Percentiles rank a stretch among this genome's conserved stretches.
Evolutionary conservation across 768 basidiomycete genomes (phyloP).

Genomic region (Boletus reticuloceps): DNA sequence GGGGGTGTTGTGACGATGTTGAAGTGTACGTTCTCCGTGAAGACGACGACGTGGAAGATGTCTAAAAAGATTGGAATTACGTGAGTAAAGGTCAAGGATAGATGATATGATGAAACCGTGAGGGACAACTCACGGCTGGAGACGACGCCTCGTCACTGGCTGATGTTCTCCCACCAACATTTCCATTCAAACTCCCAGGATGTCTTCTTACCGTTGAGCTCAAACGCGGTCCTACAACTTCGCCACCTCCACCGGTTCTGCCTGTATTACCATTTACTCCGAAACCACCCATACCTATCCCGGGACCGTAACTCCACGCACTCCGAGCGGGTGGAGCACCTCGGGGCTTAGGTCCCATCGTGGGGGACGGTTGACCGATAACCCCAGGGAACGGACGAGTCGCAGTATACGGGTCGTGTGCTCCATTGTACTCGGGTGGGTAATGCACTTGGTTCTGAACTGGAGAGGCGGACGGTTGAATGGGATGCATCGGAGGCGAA

Average conservation of each 20-base stretch:
- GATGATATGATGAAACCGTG: neutral
- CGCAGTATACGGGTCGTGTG: slow-evolving; percentile 23
- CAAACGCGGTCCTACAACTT: slow-evolving; percentile 65
- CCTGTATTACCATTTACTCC: slow-evolving; percentile 29
- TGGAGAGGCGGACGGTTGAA: slow-evolving; percentile 26
- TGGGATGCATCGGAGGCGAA: slow-evolving; percentile 28
- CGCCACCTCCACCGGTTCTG: slow-evolving; percentile 33
- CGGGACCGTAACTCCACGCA: slow-evolving; percentile 73
- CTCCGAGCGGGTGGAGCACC: slow-evolving; percentile 43
- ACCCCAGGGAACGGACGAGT: slow-evolving; percentile 28
- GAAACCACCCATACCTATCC: slow-evolving; percentile 48
- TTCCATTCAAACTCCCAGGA: slow-evolving; percentile 49
- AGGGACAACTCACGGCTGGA: slow-evolving; percentile 57
- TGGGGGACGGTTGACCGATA: slow-evolving; percentile 30
- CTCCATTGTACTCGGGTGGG: slow-evolving; percentile 28
- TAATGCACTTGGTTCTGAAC: slow-evolving; percentile 27
- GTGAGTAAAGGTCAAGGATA: slow-evolving; percentile 6
- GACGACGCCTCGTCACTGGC: slow-evolving; percentile 76
- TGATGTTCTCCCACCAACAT: slow-evolving; percentile 55
- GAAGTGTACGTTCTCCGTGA: slow-evolving; percentile 77
- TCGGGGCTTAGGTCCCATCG: slow-evolving; percentile 26
- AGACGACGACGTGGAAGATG: slow-evolving; percentile 78
- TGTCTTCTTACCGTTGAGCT: slow-evolving; percentile 48
- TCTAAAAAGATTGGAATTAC: slow-evolving; percentile 40
- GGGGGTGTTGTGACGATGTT: slow-evolving; percentile 69